Percentiles rank a stretch among this genome's conserved stretches.
Evolutionary conservation across 805 yeast genomes (phyloP).

Genomic region (Komagataella populi): DNA sequence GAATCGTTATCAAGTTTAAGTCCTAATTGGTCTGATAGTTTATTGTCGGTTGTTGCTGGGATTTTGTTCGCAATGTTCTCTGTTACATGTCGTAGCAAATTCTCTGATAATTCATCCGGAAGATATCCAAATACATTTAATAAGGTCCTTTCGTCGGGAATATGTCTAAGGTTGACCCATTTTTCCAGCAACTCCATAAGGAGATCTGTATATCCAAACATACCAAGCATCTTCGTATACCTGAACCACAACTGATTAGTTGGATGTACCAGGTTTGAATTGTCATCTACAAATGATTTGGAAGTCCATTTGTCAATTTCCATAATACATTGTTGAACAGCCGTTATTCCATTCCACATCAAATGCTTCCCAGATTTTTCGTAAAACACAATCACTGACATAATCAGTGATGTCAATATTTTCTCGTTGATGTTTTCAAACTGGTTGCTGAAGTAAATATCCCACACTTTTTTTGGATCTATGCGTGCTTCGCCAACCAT

Average conservation of each 20-base stretch:
- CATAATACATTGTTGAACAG: conserved; percentile 45
- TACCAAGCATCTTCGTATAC: conserved; percentile 37
- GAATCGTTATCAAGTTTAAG: background rate
- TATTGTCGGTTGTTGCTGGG: background rate
- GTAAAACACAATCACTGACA: background rate
- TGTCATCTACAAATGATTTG: conserved; percentile 19
- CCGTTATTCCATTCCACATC: conserved; percentile 36
- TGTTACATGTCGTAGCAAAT: background rate
- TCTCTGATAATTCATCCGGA: background rate
- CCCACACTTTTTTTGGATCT: background rate
- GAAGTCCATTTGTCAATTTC: conserved; percentile 32
- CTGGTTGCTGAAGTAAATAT: background rate
- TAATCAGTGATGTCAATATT: background rate
- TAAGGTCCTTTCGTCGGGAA: conserved; percentile 16
- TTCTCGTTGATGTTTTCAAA: background rate
- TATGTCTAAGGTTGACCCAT: conserved; percentile 35
- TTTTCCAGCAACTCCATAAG: conserved; percentile 34
- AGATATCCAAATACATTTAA: background rate
- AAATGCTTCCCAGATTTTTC: background rate
- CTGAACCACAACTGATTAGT: conserved; percentile 30
- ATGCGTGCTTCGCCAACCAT: background rate
- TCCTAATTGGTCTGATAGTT: background rate
- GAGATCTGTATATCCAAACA: conserved; percentile 32
- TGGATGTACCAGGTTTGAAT: conserved; percentile 25
- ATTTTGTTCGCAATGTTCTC: background rate